A percentile compares a stretch with the other conserved stretches of the same genome.
These are phyloP conservation scores for Mycena polygramma DNA, from an alignment of 768 basidiomycete species.

Conservation along the genomic window DNA sequence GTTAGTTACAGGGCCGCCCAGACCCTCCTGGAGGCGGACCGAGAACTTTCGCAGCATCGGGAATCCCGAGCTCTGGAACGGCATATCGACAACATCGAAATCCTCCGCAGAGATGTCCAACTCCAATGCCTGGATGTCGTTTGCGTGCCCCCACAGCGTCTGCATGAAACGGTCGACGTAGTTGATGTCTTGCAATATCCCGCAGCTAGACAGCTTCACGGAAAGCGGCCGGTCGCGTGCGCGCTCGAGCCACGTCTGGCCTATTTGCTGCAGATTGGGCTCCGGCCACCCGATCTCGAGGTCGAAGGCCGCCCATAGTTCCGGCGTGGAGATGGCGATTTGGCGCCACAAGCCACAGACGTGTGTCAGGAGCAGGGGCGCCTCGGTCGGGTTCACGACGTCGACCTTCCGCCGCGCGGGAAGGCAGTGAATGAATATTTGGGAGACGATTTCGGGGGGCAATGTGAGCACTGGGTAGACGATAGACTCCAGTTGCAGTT, in stretches of 20 bases:
- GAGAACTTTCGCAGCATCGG: conserved; percentile 6
- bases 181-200: neutral
- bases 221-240: conserved; percentile 8
- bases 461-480: conserved; percentile 22
- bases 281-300: neutral
- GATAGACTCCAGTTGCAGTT: conserved; percentile 6
- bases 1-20: no score
- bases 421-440: conserved; percentile 26
- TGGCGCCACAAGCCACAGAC: conserved; percentile 22
- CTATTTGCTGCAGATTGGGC: neutral
- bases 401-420: neutral
- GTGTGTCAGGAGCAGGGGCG: conserved; percentile 15
- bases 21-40: neutral
- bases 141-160: neutral
- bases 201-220: neutral
- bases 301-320: conserved; percentile 17
- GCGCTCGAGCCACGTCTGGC: conserved; percentile 5
- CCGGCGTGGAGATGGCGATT: conserved; percentile 20
- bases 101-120: neutral
- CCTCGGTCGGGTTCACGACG: neutral
- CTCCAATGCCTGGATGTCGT: neutral
- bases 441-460: conserved; percentile 24
- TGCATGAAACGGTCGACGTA: neutral
- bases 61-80: neutral
- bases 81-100: neutral